Evolutionary conservation across 768 basidiomycete species (phyloP).

Genomic region (Tulasnella sp.): DNA sequence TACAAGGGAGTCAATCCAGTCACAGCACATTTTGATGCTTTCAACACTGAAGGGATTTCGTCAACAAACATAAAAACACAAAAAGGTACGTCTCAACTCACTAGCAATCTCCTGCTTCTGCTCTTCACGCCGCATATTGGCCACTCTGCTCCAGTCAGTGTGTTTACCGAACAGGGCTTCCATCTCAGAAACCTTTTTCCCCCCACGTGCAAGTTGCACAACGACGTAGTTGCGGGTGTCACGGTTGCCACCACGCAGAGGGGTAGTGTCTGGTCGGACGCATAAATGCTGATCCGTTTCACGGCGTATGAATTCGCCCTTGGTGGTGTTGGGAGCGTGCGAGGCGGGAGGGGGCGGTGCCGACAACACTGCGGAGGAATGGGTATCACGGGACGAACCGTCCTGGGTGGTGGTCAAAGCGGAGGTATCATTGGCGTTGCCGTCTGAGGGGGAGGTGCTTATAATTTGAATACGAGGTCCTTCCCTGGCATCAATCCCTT

Average conservation of each 20-base stretch:
- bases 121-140: slow-evolving; percentile 21
- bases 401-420: not conserved
- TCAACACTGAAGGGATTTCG: not conserved
- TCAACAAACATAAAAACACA: not conserved
- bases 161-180: slow-evolving; percentile 53
- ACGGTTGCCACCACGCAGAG: too few species aligned
- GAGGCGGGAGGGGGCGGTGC: not conserved
- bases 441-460: not conserved
- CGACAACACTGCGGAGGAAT: too few species aligned
- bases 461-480: slow-evolving; percentile 8
- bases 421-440: not conserved
- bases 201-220: slow-evolving; percentile 34
- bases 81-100: not conserved
- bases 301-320: not conserved
- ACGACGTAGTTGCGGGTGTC: slow-evolving; percentile 64
- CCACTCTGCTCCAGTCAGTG: slow-evolving; percentile 42
- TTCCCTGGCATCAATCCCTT: slow-evolving; percentile 34
- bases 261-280: not conserved
- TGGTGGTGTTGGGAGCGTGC: slow-evolving; percentile 6
- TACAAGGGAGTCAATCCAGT: slow-evolving; percentile 71
- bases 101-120: slow-evolving; percentile 14
- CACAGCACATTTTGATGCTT: slow-evolving; percentile 37
- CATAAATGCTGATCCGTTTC: not conserved
- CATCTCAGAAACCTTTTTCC: not conserved
- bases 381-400: too few species aligned